Conservation (phyloP, 805 yeast species). For the Teunomyces panamensis region DNA sequence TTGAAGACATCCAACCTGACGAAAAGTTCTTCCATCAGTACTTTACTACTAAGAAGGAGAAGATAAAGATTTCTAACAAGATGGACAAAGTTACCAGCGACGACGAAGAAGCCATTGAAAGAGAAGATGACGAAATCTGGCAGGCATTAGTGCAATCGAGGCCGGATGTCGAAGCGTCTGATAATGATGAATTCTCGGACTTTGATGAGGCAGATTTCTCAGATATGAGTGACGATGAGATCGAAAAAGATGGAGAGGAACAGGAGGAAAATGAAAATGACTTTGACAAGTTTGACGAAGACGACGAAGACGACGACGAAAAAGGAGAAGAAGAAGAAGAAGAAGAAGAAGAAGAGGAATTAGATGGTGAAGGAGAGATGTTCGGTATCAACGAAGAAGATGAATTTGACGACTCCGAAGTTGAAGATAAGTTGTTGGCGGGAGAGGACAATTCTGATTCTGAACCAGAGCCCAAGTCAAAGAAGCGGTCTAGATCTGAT, state of each 20-base stretch:
- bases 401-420: slow-evolving; percentile 14
- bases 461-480: slow-evolving; percentile 9
- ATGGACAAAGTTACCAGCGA: slow-evolving; percentile 18
- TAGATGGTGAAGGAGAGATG: slow-evolving; percentile 21
- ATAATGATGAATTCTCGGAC: slow-evolving; percentile 32
- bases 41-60: slow-evolving; percentile 59
- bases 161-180: slow-evolving; percentile 60
- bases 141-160: slow-evolving; percentile 70
- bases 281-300: slow-evolving; percentile 23
- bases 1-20: slow-evolving; percentile 72
- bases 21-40: slow-evolving; percentile 87
- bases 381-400: slow-evolving; percentile 27
- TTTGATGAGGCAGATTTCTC: slow-evolving; percentile 46
- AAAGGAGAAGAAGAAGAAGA: slow-evolving; percentile 13
- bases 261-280: slow-evolving; percentile 19
- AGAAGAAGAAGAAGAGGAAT: slow-evolving; percentile 15
- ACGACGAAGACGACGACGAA: slow-evolving; percentile 20
- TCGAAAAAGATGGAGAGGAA: slow-evolving; percentile 22
- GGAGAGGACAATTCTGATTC: slow-evolving; percentile 28
- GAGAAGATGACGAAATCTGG: slow-evolving; percentile 76
- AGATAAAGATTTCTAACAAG: slow-evolving; percentile 23
- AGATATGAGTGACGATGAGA: slow-evolving; percentile 29
- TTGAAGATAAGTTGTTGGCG: slow-evolving; percentile 16
- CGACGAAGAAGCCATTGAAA: slow-evolving; percentile 42
- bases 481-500: slow-evolving; percentile 19